phyloP scores from a whole-genome alignment of 768 basidiomycete species.

The Cyathus striatus region DNA sequence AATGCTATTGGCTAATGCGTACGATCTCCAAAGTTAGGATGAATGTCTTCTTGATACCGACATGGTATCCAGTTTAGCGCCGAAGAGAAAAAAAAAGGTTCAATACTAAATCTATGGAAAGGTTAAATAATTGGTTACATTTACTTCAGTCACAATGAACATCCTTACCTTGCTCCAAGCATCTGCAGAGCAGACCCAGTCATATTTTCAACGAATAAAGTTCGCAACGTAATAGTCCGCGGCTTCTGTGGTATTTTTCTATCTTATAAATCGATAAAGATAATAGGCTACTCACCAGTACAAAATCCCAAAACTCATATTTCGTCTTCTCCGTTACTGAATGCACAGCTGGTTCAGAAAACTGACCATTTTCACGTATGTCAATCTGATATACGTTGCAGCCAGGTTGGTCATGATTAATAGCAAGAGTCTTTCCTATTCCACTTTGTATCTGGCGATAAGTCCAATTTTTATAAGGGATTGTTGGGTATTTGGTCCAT shows the following conservation, averaged over 20 bases:
- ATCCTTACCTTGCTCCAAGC: constrained; percentile 46
- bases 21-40: constrained; percentile 42
- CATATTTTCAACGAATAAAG: constrained; percentile 48
- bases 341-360: constrained; percentile 19
- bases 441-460: constrained; percentile 30
- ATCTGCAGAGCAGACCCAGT: constrained; percentile 48
- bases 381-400: constrained; percentile 34
- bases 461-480: constrained; percentile 51
- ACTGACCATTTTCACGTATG: constrained; percentile 27
- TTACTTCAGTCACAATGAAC: neutral
- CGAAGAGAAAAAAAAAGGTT: constrained; percentile 62
- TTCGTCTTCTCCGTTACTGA: constrained; percentile 12
- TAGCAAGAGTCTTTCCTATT: constrained; percentile 23
- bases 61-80: constrained; percentile 64
- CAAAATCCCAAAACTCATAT: constrained; percentile 24
- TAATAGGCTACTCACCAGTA: constrained; percentile 19
- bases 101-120: constrained; percentile 39
- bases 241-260: constrained; percentile 9
- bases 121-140: neutral
- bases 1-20: constrained; percentile 8
- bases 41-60: constrained; percentile 48
- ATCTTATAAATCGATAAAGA: constrained; percentile 1
- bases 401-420: constrained; percentile 11
- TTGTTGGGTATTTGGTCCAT: constrained; percentile 33
- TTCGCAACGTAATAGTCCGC: constrained; percentile 40